Conservation (phyloP, 108 stramenopile species). For the Nannochloropsis granulata region DNA sequence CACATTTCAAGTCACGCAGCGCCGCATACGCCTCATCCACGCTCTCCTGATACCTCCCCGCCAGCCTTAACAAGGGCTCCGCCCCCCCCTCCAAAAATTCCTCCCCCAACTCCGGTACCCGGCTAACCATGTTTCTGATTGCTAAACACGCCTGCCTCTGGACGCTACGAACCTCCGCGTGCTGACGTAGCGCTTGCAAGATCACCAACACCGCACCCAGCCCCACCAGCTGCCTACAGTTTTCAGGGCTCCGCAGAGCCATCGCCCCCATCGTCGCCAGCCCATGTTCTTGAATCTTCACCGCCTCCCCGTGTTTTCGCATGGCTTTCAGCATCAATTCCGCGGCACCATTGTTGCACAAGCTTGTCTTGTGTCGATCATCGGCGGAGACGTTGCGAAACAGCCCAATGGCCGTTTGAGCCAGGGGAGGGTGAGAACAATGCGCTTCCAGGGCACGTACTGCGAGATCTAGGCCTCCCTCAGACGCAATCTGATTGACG, state of each 20-base stretch:
- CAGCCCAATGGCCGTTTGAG: neutral
- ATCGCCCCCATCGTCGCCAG: constrained; percentile 67
- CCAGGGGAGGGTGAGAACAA: neutral
- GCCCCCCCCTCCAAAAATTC: constrained; percentile 52
- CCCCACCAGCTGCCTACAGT: constrained; percentile 47
- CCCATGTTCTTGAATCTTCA: constrained; percentile 55
- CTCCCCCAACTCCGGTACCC: constrained; percentile 36
- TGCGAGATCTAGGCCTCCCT: neutral
- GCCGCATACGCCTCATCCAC: constrained; percentile 81
- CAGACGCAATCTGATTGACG: neutral
- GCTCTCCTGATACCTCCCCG: constrained; percentile 58
- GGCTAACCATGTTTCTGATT: constrained; percentile 61
- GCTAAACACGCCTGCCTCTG: constrained; percentile 71
- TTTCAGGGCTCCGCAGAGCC: constrained; percentile 59
- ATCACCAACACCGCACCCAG: constrained; percentile 38
- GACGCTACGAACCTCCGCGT: constrained; percentile 43
- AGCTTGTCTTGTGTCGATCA: constrained; percentile 1
- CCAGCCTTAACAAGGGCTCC: constrained; percentile 49
- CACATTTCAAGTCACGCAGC: constrained; percentile 60
- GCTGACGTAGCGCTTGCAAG: constrained; percentile 50
- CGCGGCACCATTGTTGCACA: neutral
- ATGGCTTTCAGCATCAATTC: neutral
- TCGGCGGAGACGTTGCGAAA: neutral
- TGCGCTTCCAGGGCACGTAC: neutral
- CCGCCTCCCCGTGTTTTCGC: neutral